Evolutionary conservation across 768 basidiomycete genomes (phyloP), one percentile per base, ranked within the genome.

Genomic region (Kwoniella bestiolae): DNA sequence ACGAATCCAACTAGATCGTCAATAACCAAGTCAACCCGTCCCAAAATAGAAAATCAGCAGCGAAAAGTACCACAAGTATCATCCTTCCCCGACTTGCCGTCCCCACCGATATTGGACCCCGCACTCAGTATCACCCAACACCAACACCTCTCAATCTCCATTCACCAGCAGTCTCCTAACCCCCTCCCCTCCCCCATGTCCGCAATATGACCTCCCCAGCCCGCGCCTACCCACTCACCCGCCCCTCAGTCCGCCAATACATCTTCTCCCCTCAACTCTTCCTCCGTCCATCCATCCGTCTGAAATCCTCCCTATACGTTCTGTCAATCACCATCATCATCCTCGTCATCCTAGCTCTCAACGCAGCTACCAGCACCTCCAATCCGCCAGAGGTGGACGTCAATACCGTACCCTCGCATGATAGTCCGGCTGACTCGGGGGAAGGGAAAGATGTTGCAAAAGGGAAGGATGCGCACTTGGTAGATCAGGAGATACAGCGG

Each of bases 401-500:
- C 1, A 70, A 69, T 61, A 76, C 75, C 16, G 45, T 55, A 3
- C 73, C 76, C 5, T 44, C 67, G 11, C 60, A 73, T 50, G 62
- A 68, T n/a, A 45, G 67, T 3, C 69, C 69, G 9, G 74, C 74
- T 18, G 73, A 78, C 60, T 62, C 68, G n/a, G 76, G 76, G 4
- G 76, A 72, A 59, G 76, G 72, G 5, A 59, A 68, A 41, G 56
- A 63, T 35, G 69, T 72, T 0, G 76, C 74, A 0, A 53, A 76
- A 52, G 77, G 75, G n/a, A 73, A 75, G 63, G 72, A 76, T 59
- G 76, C 68, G 28, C 70, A 69, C 67, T 41, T 73, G n/a, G 65
- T 68, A 3, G 72, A 76, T 26, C 69, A 73, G 31, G 75, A 78
- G 34, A 71, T 80, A n/a, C 74, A 75, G 56, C 52, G 79, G 44